Base-by-base conservation (phyloP, 2,329 filamentous ascomycete species). In the Fusarium napiforme region DNA sequence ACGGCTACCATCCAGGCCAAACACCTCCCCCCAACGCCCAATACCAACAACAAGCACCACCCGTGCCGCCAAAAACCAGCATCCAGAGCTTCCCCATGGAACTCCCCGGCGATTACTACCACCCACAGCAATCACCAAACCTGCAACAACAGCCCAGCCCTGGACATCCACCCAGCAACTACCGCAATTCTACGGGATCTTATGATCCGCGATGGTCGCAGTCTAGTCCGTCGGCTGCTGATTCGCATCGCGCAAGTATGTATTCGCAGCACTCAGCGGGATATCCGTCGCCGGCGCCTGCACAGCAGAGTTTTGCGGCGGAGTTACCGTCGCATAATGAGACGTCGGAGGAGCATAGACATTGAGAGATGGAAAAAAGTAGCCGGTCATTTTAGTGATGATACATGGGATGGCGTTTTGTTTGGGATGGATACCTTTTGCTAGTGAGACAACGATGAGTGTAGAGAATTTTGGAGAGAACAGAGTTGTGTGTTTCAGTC, bases 21-120 rank as follows among this genome's bases (percentile, higher is more conserved):
- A 59, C 67, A 40, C 65, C 75, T 59, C 72, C 80, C 69, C 71
- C 73, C 1, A 49, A 55, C 5, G n/a, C 46, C 7, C 67, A 69
- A 6, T 56, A 50, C 19, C 67, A 66, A 56, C 60, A 69, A 16
- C 72, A 75, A 46, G 69, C 78, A 67, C 74, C 81, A 57, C 74
- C 78, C 19, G 36, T 76, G 7, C 78, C 77, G 0, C 75, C 74
- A 21, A 78, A 79, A 59, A 72, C 72, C 7, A 66, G 75, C 42
- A 57, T 75, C 45, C 77, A 79, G 39, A 46, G 63, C n/a, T 70
- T 74, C 15, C 67, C 80, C 42, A 81, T 83, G 65, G 86, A 88
- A 65, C 82, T 88, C 14, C 82, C 85, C 0, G 87, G 87, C 28
- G 87, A 89, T 74, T 87, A 81, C 75, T 85, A 84, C 71, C 81